Conservation (phyloP, 441 rosid genomes). For the Erodium moschatum region DNA sequence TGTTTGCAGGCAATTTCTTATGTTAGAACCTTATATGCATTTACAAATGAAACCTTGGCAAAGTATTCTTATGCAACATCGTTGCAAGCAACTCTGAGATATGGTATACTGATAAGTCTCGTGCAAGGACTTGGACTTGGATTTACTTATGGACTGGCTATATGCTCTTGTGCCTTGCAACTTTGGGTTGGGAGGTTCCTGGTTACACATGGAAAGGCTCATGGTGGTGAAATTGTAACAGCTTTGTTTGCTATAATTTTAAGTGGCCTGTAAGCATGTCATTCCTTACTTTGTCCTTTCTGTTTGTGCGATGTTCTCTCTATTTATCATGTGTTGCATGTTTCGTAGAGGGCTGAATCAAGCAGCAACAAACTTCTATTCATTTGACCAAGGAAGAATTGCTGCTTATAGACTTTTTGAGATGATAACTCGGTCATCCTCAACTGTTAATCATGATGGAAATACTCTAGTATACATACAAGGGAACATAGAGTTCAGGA, state of each 20-base stretch:
- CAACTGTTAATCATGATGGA: conserved; percentile 67
- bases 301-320: conserved; percentile 15
- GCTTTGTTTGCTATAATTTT: conserved; percentile 90
- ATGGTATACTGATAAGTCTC: conserved; percentile 89
- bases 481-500: conserved; percentile 95
- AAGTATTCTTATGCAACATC: conserved; percentile 97
- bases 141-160: conserved; percentile 96
- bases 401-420: conserved; percentile 96
- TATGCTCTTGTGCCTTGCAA: conserved; percentile 96
- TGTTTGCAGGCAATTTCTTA: conserved; percentile 76
- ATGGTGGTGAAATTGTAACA: conserved; percentile 89
- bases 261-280: conserved; percentile 89
- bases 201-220: conserved; percentile 50
- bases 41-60: conserved; percentile 96
- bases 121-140: conserved; percentile 99
- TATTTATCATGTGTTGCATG: conserved; percentile 23
- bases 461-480: conserved; percentile 44
- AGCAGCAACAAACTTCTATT: conserved; percentile 95
- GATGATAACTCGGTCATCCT: conserved; percentile 92
- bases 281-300: conserved; percentile 19
- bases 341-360: conserved; percentile 81
- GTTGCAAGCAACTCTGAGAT: conserved; percentile 91
- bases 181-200: conserved; percentile 94
- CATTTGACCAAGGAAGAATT: conserved; percentile 97
- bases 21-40: conserved; percentile 83